Conservation (phyloP, 169 alveolate species). For the Plasmodium inui region DNA sequence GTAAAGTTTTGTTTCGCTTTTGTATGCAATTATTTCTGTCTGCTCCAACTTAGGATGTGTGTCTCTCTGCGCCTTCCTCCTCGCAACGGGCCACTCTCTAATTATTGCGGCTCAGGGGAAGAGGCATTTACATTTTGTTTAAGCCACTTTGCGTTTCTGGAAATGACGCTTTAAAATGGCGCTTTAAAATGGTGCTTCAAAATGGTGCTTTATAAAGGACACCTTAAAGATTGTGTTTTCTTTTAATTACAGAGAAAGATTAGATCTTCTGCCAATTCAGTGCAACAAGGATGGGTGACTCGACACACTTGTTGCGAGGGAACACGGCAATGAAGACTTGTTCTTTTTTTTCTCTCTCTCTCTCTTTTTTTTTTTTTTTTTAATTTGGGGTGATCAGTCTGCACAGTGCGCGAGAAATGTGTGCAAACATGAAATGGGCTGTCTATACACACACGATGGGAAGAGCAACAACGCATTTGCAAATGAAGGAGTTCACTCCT, state of each 20-base stretch:
- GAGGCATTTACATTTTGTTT: background rate
- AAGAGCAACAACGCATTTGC: background rate
- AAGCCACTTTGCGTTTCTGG: background rate
- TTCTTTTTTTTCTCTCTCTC: slow-evolving; percentile 21
- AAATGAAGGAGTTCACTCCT: background rate
- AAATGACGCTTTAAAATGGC: background rate
- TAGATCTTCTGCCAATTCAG: slow-evolving; percentile 10
- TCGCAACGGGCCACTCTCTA: background rate
- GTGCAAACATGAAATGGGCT: background rate
- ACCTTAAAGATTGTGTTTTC: background rate
- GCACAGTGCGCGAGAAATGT: background rate
- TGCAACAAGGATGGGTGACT: slow-evolving; percentile 3
- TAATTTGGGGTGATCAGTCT: background rate
- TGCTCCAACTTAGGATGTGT: background rate
- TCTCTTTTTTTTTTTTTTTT: slow-evolving; percentile 30
- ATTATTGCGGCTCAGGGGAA: background rate
- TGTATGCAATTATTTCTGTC: background rate
- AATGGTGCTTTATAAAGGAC: background rate
- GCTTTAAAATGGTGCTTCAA: background rate
- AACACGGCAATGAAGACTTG: slow-evolving; percentile 11
- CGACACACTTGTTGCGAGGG: slow-evolving; percentile 7
- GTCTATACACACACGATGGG: background rate
- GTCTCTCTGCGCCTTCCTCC: background rate
- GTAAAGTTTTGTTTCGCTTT: no score
- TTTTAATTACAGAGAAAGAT: slow-evolving; percentile 14